Evolutionary conservation across 169 alveolate genomes (phyloP), one percentile per base, ranked within the genome.

Genomic region (Blepharisma undulans): DNA sequence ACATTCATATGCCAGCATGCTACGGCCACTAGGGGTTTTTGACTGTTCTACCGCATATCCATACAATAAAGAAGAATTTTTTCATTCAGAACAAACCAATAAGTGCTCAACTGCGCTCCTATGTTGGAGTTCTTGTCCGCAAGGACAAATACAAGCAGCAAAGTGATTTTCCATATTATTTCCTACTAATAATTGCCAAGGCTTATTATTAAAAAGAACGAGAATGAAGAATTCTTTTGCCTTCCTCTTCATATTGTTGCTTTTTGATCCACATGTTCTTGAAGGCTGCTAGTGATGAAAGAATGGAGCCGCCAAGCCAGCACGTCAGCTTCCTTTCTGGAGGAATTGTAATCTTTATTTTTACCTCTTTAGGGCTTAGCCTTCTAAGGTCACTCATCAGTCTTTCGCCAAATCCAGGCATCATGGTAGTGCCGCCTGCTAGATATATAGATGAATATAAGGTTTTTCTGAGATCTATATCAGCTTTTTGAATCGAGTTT

Each of bases 281-380:
- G 76, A 97, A 97, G n/a, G 97, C 94, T 19, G 96, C 96, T 76
- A 97, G 92, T 61, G 97, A 93, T n/a, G 97, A 74, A 29, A 97
- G 88, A 32, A 97, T 96, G 79, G 98, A 94, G 14, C 98, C 99
- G 33, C 99, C 98, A 61, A 96, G 92, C 99, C 99, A 97, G 76
- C 98, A 95, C 25, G 96, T 91, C 22, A 89, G 82, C 21, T 93
- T 92, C 92, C 98, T 95, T 76, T 97, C 97, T 18, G 94, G 95
- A 36, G 98, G 97, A 4, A 97, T 72, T 85, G 94, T 77, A 78
- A 91, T 76, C 84, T 91, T 33, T 85, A 92, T 94, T 71, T 93
- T 91, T 92, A 92, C 89, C 34, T 94, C 95, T 93, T 95, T 93
- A 84, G 97, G 93, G 89, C 93, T 87, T 93, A 95, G 87, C 93